Evolutionary conservation across 495 filamentous ascomycete species (phyloP), one percentile per base, ranked within the genome.

Genomic region (Cercophora newfieldiana): DNA sequence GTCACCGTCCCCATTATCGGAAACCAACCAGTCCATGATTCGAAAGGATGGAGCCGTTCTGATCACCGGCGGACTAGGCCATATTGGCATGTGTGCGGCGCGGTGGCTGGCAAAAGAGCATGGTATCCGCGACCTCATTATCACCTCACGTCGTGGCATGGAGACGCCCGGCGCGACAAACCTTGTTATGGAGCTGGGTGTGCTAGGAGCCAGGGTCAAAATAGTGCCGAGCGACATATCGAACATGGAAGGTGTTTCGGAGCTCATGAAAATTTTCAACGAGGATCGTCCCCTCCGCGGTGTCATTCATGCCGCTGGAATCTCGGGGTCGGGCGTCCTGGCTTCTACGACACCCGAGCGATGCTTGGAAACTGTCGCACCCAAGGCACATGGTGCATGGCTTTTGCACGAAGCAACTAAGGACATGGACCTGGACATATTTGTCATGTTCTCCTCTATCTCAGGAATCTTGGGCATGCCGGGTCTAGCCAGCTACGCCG

Each of bases 401-500:
- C 67, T 61, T 18, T 67, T 84, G 0, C 75, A 85, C 65, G 30
- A 68, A 12, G 66, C 68, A 6, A 59, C 66, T 0, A 29, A 19
- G 6, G 26, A 59, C 37, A 31, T 63, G 33, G 68, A 69, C 7
- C 74, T 88, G 0, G 87, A 88, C 65, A 88, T 89, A 75, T 88
- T 90, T 68, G 69, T 88, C 53, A 76, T 80, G 50, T 73, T 87
- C 18, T 64, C 66, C 8, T 68, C 66, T 16, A 77, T 49, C 82
- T 21, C 79, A 78, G 55, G 74, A 25, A 71, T 83, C 6, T 68
- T 87, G 26, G 87, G 87, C 4, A 82, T 74, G 37, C 69, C 75
- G 26, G 81, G 82, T 0, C 86, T 89, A 71, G 78, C 82, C 21
- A 82, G 82, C 5, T 89, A 89, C 67, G 79, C 83, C 19, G 83